Base-by-base conservation (phyloP, 1,284 basidiomycete species). In the Cryptococcus amylolentus region DNA sequence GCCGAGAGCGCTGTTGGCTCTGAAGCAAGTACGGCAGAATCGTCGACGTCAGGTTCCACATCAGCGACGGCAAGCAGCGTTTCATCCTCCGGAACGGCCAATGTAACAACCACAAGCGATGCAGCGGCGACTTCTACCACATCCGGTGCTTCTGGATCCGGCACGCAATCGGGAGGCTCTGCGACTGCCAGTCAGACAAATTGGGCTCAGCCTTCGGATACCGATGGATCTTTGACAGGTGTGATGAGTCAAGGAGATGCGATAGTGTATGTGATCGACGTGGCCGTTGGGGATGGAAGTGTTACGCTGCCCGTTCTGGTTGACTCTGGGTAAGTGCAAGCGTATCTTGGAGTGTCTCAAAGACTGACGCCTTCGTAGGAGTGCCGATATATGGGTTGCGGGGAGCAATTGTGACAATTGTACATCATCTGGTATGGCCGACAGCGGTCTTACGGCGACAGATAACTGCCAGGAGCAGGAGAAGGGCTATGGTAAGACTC, bases 361-460 rank as follows among this genome's bases (percentile, higher is more conserved):
- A 20, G 12, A n/a, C 26, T 8, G 39, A 35, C 38, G 48, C n/a
- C 20, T n/a, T 35, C 26, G 9, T 28, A 60, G 58, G 49, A 56
- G 55, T 40, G 51, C 58, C n/a, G 49, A 51, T n/a, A 26, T 60
- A 3, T 60, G 58, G 58, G 51, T 60, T 14, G 35, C 58, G 10
- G 55, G 51, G 16, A 47, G 41, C 4, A 38, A 44, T 4, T 60
- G 58, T 27, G 26, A 23, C 5, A 54, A 50, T 28, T 60, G 58
- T 31, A 40, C 46, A 5, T 40, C 31, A 9, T 23, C 50, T 6
- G 31, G 40, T 28, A 56, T 56, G 55, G 48, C 51, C 14, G 54
- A 60, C 40, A 51, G 50, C 7, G 45, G 45, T 14, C 28, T 56
- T 5, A 20, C 27, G 1, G 39, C 31, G 7, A 8, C 35, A 3